These are phyloP conservation scores for Isatis lusitanica DNA, from an alignment of 441 rosid genomes.

Conservation along the genomic window DNA sequence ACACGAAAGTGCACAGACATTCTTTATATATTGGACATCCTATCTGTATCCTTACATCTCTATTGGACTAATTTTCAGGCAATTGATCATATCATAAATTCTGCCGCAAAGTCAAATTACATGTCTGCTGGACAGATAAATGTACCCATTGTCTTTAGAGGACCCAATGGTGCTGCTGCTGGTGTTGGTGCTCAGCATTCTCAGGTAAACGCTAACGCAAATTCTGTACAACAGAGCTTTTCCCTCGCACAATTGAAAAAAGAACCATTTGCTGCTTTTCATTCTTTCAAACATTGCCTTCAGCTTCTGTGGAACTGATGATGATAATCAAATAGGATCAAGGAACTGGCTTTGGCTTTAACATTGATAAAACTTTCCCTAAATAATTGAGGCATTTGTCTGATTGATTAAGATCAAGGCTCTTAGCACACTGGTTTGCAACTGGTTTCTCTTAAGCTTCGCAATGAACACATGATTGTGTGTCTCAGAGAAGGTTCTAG, in stretches of 20 bases:
- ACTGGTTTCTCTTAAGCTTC: not conserved
- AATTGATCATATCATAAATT: constrained; percentile 91
- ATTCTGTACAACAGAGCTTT: not conserved
- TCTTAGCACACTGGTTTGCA: not conserved
- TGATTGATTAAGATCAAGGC: not conserved
- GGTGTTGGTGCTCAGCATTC: constrained; percentile 94
- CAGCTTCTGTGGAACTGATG: not conserved
- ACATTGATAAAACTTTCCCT: not conserved
- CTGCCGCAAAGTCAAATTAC: constrained; percentile 87
- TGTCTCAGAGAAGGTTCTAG: not conserved
- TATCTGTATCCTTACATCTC: constrained; percentile 10
- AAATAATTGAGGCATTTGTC: not conserved
- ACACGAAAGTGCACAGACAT: not conserved
- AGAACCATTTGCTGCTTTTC: not conserved
- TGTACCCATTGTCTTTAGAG: constrained; percentile 90
- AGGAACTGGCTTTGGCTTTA: constrained; percentile 14
- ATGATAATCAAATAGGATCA: constrained; percentile 1
- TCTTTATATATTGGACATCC: not conserved
- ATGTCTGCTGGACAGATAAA: constrained; percentile 89
- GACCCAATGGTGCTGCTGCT: constrained; percentile 98
- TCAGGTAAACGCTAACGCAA: constrained; percentile 30
- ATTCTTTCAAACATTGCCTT: not conserved
- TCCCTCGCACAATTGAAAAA: not conserved
- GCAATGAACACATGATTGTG: not conserved
- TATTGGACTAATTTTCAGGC: constrained; percentile 48